phyloP scores from a whole-genome alignment of 768 basidiomycete genomes.

The Suillus spraguei region DNA sequence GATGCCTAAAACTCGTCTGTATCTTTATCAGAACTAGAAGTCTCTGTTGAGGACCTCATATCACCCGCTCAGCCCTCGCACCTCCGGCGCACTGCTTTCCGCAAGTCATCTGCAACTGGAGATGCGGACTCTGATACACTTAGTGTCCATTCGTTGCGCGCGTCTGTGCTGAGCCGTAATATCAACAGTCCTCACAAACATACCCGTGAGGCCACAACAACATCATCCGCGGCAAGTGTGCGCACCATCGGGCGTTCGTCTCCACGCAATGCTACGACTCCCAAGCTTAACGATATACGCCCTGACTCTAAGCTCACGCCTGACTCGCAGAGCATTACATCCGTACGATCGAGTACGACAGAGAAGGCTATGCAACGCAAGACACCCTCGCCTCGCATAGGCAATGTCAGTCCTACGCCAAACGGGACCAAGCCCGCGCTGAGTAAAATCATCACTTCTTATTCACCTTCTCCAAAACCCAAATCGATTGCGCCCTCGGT shows the following conservation, averaged over 20 bases:
- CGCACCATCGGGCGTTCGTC: constrained; percentile 25
- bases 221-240: constrained; percentile 29
- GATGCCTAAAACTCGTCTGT: constrained; percentile 6
- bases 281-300: constrained; percentile 38
- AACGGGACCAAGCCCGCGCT: constrained; percentile 15
- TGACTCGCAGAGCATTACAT: constrained; percentile 32
- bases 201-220: constrained; percentile 24
- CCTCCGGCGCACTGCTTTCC: constrained; percentile 15
- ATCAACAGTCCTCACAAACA: constrained; percentile 24
- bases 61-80: constrained; percentile 40
- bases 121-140: constrained; percentile 42
- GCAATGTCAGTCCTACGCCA: constrained; percentile 4
- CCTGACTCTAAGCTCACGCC: constrained; percentile 80
- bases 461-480: not conserved
- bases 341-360: constrained; percentile 25
- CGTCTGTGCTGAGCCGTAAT: constrained; percentile 42
- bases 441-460: constrained; percentile 17
- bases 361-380: constrained; percentile 22
- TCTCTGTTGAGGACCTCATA: constrained; percentile 74
- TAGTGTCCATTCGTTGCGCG: constrained; percentile 50
- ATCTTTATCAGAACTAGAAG: constrained; percentile 66
- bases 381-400: constrained; percentile 5
- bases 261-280: constrained; percentile 33
- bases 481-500: constrained; percentile 21
- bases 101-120: not conserved